phyloP scores from a whole-genome alignment of 106 monocot genomes.

The Acanthochlamys bracteata region DNA sequence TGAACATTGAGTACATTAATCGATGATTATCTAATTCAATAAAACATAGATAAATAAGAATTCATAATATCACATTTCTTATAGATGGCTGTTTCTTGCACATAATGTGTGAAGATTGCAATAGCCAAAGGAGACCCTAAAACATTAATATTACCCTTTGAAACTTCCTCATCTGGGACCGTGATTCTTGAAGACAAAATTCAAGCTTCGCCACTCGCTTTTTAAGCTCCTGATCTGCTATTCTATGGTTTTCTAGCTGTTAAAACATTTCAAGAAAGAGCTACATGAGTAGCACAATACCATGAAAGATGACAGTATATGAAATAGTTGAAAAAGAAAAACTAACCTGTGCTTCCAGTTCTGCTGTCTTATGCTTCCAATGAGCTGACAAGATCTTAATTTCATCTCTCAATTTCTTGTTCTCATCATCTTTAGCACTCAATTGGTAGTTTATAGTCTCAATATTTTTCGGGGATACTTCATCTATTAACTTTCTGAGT shows the following conservation, averaged over 20 bases:
- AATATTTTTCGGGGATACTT: conserved; percentile 62
- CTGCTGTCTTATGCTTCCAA: conserved; percentile 80
- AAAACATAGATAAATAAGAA: too few relatives aligned
- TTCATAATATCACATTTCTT: too few relatives aligned
- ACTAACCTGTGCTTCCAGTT: conserved; percentile 68
- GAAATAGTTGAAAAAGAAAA: neutral
- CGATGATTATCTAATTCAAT: too few relatives aligned
- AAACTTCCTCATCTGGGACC: conserved; percentile 70
- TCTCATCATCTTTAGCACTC: conserved; percentile 66
- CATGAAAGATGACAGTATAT: neutral
- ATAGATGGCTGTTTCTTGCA: too few relatives aligned
- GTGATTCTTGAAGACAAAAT: conserved; percentile 84
- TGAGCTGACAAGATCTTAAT: conserved; percentile 72
- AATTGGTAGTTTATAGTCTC: conserved; percentile 58
- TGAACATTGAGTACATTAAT: too few relatives aligned
- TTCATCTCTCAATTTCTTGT: conserved; percentile 72
- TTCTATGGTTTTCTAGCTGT: conserved; percentile 71
- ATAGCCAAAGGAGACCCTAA: neutral
- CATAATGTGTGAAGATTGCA: too few relatives aligned
- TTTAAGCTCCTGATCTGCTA: conserved; percentile 83
- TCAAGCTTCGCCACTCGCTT: conserved; percentile 89
- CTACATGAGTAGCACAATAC: neutral
- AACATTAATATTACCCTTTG: conserved; percentile 52
- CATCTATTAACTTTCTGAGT: conserved; percentile 46
- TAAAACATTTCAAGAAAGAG: neutral